Conservation (phyloP, 305 asterid species). For the Withania somnifera region DNA sequence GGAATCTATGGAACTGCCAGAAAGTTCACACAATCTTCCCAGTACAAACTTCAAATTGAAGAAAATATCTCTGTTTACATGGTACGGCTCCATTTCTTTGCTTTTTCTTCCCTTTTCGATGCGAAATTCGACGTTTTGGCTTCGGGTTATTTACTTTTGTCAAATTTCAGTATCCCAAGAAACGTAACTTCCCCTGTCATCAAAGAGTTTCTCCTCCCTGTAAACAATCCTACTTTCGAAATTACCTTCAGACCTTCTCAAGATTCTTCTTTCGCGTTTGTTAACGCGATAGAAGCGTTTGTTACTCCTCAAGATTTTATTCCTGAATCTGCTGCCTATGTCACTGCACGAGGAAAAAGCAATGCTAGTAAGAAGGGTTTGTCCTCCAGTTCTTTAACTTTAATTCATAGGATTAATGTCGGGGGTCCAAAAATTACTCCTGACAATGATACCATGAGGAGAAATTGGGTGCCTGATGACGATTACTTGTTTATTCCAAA, state of each 20-base stretch:
- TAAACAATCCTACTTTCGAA: constrained; percentile 5
- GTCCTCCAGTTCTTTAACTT: constrained; percentile 3
- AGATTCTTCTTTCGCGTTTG: constrained; percentile 23
- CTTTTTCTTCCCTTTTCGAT: constrained; percentile 13
- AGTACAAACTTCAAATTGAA: constrained; percentile 20
- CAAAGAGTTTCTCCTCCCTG: constrained; percentile 29
- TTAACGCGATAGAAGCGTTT: constrained; percentile 41
- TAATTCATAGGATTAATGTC: constrained; percentile 41
- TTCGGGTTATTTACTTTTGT: constrained; percentile 20
- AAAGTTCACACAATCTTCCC: constrained; percentile 24
- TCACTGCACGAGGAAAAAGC: neutral
- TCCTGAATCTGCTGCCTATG: neutral
- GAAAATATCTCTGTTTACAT: constrained; percentile 26
- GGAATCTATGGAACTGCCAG: constrained; percentile 36
- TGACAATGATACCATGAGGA: constrained; percentile 24
- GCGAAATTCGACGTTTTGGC: constrained; percentile 32
- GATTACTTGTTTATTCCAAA: neutral
- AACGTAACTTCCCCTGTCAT: constrained; percentile 9
- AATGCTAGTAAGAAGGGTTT: neutral
- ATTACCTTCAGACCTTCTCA: constrained; percentile 22
- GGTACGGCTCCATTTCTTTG: constrained; percentile 52
- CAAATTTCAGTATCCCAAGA: constrained; percentile 18
- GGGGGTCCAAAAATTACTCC: constrained; percentile 28
- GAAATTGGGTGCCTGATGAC: constrained; percentile 50
- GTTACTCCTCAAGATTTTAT: constrained; percentile 24